Evolutionary conservation across 345 rosid species (phyloP).

Genomic region (Euphorbia lathyris): DNA sequence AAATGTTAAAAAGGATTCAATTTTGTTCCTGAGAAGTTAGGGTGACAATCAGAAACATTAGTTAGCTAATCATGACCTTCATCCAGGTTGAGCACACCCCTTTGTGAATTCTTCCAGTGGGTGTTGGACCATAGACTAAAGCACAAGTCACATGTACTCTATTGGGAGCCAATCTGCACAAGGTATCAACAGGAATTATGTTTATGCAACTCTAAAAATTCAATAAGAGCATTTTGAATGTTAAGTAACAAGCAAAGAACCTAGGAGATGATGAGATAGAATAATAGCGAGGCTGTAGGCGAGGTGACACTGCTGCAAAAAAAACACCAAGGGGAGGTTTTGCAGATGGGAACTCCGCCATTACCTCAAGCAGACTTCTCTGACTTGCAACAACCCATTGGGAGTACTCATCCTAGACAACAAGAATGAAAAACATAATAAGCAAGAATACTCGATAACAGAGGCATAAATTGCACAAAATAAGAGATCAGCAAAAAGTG

Average conservation of each 20-base stretch:
- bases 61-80: slow-evolving; percentile 17
- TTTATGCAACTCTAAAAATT: not conserved
- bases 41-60: not conserved
- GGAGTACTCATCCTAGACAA: slow-evolving; percentile 26
- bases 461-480: not conserved
- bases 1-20: not conserved
- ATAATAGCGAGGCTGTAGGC: slow-evolving; percentile 33
- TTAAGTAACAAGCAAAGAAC: slow-evolving; percentile 9
- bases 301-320: slow-evolving; percentile 34
- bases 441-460: not conserved
- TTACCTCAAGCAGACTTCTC: slow-evolving; percentile 36
- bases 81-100: slow-evolving; percentile 37
- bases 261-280: slow-evolving; percentile 36
- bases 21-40: not conserved
- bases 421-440: not conserved
- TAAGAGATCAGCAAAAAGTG: not conserved
- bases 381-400: slow-evolving; percentile 34
- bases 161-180: slow-evolving; percentile 26
- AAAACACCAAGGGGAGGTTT: slow-evolving; percentile 34
- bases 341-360: slow-evolving; percentile 33
- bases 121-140: slow-evolving; percentile 26
- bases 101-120: slow-evolving; percentile 33
- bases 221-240: not conserved
- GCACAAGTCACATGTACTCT: slow-evolving; percentile 36
- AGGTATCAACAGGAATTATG: not conserved